Percentiles rank a stretch among this genome's conserved stretches.
Conservation (phyloP, 805 yeast species). For the Jamesozyma lodderae region DNA sequence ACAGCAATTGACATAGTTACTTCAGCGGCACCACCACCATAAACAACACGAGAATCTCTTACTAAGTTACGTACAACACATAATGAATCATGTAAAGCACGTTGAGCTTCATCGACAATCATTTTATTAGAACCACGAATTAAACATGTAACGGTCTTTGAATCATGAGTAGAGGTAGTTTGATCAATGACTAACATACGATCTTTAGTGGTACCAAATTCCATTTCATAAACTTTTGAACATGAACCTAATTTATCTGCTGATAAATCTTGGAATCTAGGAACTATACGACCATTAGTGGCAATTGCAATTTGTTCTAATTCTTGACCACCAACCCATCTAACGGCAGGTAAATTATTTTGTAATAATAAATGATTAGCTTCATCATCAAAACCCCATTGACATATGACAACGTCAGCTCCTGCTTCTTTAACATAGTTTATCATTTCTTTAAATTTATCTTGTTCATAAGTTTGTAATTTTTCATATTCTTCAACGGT, state of each 20-base stretch:
- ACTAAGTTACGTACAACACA: conserved; percentile 96
- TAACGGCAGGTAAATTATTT: conserved; percentile 85
- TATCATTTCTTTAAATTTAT: conserved; percentile 87
- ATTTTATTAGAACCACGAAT: conserved; percentile 93
- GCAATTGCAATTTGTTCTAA: conserved; percentile 94
- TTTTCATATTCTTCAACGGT: conserved; percentile 89
- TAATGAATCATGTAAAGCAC: conserved; percentile 92
- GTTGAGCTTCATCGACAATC: conserved; percentile 94
- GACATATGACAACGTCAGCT: conserved; percentile 94
- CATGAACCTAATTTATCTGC: conserved; percentile 80
- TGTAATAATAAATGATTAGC: conserved; percentile 88
- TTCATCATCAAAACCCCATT: conserved; percentile 99
- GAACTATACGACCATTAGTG: conserved; percentile 93
- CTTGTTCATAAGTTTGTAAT: conserved; percentile 85
- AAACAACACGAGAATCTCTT: conserved; percentile 87
- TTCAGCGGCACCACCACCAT: conserved; percentile 99
- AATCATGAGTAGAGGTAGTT: conserved; percentile 53
- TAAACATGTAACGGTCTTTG: conserved; percentile 78
- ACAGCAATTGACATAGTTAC: conserved; percentile 88
- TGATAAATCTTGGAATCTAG: conserved; percentile 87
- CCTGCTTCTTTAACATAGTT: conserved; percentile 77
- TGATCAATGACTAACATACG: conserved; percentile 93
- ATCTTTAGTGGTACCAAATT: conserved; percentile 93
- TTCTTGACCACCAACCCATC: conserved; percentile 99
- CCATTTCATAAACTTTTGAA: conserved; percentile 75